A percentile compares a stretch with the other conserved stretches of the same genome.
Conservation (phyloP, 2,329 filamentous ascomycete species). For the Penicillium sp. region DNA sequence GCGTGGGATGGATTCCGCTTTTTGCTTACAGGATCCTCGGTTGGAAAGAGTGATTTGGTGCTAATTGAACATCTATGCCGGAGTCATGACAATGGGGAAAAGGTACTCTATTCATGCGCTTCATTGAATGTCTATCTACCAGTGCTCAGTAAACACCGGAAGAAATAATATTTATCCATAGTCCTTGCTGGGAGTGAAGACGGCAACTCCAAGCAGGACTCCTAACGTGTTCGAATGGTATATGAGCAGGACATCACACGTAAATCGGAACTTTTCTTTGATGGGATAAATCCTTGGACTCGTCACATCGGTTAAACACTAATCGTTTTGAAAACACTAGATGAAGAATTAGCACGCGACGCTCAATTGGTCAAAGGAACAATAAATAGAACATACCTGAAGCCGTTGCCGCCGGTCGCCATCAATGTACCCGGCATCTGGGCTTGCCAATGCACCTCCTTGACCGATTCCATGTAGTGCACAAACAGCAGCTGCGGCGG, state of each 20-base stretch:
- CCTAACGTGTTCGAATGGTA: conserved; percentile 20
- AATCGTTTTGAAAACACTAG: conserved; percentile 73
- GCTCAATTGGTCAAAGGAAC: neutral
- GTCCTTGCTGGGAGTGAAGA: conserved; percentile 13
- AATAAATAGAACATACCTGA: conserved; percentile 50
- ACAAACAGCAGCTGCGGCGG: conserved; percentile 93
- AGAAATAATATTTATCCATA: conserved; percentile 14
- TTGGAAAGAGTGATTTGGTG: too few species aligned
- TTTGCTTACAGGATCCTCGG: too few species aligned
- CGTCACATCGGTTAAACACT: conserved; percentile 54
- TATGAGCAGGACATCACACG: conserved; percentile 27
- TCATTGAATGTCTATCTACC: conserved; percentile 4
- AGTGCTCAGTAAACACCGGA: conserved; percentile 3
- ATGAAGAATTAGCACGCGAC: conserved; percentile 14
- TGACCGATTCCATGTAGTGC: conserved; percentile 90
- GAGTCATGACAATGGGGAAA: too few species aligned
- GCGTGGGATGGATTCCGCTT: neutral
- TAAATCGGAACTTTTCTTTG: conserved; percentile 10
- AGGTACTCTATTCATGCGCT: neutral
- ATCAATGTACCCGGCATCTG: conserved; percentile 88
- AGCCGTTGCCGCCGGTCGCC: conserved; percentile 80
- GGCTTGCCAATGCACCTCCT: conserved; percentile 95
- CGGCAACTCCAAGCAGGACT: conserved; percentile 17
- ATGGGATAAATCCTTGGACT: conserved; percentile 7
- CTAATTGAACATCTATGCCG: too few species aligned